Base-by-base conservation (phyloP, 805 yeast genomes). In the Saccharomycopsis guyanensis region DNA sequence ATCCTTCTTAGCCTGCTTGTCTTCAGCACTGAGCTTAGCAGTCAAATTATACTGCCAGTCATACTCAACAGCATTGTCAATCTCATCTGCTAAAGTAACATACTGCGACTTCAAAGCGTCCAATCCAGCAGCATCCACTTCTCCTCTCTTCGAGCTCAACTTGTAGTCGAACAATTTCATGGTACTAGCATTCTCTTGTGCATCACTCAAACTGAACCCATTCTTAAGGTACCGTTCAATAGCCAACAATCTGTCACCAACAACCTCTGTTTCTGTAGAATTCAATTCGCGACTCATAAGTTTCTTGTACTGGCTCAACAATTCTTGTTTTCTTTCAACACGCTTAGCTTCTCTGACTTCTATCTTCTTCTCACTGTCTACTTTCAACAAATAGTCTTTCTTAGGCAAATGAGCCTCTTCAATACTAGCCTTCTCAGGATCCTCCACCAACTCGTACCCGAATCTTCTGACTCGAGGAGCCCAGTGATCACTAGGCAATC, bases 401-500 rank as follows among this genome's bases (percentile, higher is more conserved):
- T 95, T 76, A 3, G 80, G 71, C 71, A 82, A 68, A 53, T 71
- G 72, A 10, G 67, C 67, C 57, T 72, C 78, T 63, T 86, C 96
- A 37, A 66, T 66, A 38, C 64, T 63, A 1, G 87, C 83, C 43
- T 66, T 69, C 25, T 59, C 63, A 12, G 67, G 63, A 50, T 80
- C 77, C 13, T 59, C 62, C 25, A 87, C 66, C 31, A 72, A 70
- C 16, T 66, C 70, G 56, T 74, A 75, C 1, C 97, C 97, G 56
- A 91, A 80, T 62, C 97, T 75, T 67, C 98, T 79, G 6, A 76
- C 69, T 39, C 88, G 73, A 37, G 97, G 96, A n/a, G 72, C 82
- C 63, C 89, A 91, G 63, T 93, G 97, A 4, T 91, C 85, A 13
- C 86, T 79, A 36, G 98, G 98, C 32, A 91, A 72, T 51, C 70